Percentiles rank a stretch among this genome's conserved stretches.
Conservation (phyloP, 148 eudicot species). For the Fallopia convolvulus region DNA sequence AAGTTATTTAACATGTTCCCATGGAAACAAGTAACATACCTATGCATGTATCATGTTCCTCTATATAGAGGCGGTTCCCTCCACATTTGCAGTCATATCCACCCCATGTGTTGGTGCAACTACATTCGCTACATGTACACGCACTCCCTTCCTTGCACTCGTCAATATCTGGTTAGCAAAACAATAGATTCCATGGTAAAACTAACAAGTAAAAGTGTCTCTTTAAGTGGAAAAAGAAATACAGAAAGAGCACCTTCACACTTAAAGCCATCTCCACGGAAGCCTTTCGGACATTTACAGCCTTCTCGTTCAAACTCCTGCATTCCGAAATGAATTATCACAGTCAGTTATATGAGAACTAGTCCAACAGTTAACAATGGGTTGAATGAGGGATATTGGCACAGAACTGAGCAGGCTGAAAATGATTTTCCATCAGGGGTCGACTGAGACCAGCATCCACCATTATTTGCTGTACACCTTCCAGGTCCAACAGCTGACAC, state of each 20-base stretch:
- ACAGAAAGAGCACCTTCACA: conserved; percentile 53
- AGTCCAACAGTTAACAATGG: conserved; percentile 15
- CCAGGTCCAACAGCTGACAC: conserved; percentile 78
- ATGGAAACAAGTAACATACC: conserved; percentile 30
- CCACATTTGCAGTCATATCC: conserved; percentile 73
- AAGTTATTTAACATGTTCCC: no score
- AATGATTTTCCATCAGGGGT: conserved; percentile 33
- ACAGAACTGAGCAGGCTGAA: conserved; percentile 79
- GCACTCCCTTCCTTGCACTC: conserved; percentile 64
- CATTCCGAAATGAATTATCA: not conserved
- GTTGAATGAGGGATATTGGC: not conserved
- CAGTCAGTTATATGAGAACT: not conserved
- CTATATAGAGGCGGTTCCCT: conserved; percentile 57
- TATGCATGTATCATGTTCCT: conserved; percentile 73
- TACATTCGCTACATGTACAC: conserved; percentile 71
- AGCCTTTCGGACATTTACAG: conserved; percentile 77
- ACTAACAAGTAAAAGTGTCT: not conserved
- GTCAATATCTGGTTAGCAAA: conserved; percentile 43
- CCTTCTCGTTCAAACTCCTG: conserved; percentile 51
- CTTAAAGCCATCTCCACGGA: conserved; percentile 61
- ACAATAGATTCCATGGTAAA: not conserved
- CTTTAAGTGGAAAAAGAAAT: no score
- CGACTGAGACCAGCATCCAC: conserved; percentile 82
- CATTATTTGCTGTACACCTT: conserved; percentile 67
- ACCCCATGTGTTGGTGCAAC: conserved; percentile 78